phyloP scores from a whole-genome alignment of 441 rosid species.

The Erodium trifolium region DNA sequence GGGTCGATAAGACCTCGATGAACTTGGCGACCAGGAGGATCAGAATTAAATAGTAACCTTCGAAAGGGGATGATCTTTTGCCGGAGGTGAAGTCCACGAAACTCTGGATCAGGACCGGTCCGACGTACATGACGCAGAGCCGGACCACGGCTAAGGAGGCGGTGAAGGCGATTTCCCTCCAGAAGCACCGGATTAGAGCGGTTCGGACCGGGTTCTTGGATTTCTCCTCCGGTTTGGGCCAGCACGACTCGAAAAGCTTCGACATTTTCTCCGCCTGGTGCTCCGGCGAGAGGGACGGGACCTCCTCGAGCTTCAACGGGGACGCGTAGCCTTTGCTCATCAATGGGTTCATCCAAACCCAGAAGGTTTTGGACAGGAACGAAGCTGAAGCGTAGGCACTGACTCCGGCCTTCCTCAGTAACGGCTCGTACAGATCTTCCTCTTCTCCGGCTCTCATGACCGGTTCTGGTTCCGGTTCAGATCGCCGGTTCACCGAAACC shows the following conservation, averaged over 20 bases:
- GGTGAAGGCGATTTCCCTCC: constrained; percentile 68
- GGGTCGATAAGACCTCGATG: constrained; percentile 69
- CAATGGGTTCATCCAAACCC: constrained; percentile 71
- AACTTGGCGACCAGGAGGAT: constrained; percentile 45
- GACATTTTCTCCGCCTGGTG: constrained; percentile 42
- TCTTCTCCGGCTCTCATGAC: constrained; percentile 27
- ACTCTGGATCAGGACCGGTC: constrained; percentile 61
- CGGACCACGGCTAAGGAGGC: constrained; percentile 67
- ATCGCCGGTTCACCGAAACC: constrained; percentile 23
- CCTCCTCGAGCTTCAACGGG: constrained; percentile 51
- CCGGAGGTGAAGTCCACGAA: constrained; percentile 63
- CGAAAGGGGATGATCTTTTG: constrained; percentile 31
- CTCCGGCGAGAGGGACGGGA: constrained; percentile 52
- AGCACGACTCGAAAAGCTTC: constrained; percentile 44
- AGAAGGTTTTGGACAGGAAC: constrained; percentile 55
- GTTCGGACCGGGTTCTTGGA: constrained; percentile 30
- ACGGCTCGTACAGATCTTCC: background rate
- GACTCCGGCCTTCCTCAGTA: constrained; percentile 37
- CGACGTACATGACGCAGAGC: constrained; percentile 69
- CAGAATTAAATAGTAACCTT: constrained; percentile 50
- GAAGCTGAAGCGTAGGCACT: constrained; percentile 71
- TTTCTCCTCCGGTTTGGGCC: constrained; percentile 33
- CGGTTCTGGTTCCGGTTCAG: constrained; percentile 14
- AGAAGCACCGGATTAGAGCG: constrained; percentile 67
- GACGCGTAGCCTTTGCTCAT: constrained; percentile 53